These are phyloP conservation scores for Acer saccharum DNA, from an alignment of 345 rosid species.

Conservation along the genomic window DNA sequence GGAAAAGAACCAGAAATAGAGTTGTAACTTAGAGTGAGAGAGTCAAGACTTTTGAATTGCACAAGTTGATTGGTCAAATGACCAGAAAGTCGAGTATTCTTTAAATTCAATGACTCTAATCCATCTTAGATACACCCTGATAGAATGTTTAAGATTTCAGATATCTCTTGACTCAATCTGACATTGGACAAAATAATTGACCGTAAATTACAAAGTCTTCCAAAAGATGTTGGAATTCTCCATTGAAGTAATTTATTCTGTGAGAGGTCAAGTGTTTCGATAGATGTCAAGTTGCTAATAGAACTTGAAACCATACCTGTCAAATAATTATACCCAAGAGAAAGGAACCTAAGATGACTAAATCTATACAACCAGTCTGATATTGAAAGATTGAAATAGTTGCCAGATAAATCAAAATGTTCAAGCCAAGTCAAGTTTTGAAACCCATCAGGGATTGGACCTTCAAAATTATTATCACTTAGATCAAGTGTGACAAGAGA, in stretches of 20 bases:
- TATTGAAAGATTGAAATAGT: constrained; percentile 5
- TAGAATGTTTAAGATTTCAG: not conserved
- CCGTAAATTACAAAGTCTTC: not conserved
- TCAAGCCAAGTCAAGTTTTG: not conserved
- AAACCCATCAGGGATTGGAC: not conserved
- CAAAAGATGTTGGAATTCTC: not conserved
- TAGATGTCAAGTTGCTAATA: constrained; percentile 19
- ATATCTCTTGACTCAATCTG: not conserved
- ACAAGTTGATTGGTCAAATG: not conserved
- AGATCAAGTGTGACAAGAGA: not conserved
- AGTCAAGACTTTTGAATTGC: not conserved
- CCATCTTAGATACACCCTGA: not conserved
- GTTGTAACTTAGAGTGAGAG: no score
- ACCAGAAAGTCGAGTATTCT: not conserved
- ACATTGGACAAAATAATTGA: not conserved
- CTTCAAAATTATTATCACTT: not conserved
- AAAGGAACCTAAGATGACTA: not conserved
- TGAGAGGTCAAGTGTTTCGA: constrained; percentile 9
- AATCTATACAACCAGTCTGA: constrained; percentile 13
- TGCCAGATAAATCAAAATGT: not conserved
- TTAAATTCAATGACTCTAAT: not conserved
- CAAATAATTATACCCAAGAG: not conserved
- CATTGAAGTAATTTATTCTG: not conserved
- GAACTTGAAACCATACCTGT: constrained; percentile 10
- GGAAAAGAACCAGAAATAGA: no score